phyloP scores from a whole-genome alignment of 2,329 filamentous ascomycete genomes.

The Beauveria varroae region DNA sequence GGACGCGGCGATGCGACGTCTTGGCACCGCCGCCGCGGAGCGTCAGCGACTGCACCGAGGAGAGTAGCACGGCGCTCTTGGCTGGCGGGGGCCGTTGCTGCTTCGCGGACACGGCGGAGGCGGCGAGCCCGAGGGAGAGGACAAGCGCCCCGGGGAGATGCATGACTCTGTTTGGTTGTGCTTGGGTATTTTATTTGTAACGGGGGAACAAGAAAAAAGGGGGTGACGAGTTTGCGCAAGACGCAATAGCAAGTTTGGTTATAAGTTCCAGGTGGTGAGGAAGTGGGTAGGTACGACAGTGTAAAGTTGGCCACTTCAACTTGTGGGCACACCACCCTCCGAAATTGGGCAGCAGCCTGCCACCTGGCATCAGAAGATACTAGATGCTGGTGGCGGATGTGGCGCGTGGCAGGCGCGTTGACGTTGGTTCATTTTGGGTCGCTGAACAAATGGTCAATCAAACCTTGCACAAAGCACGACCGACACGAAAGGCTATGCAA shows the following conservation, averaged over 20 bases:
- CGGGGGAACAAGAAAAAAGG: background rate
- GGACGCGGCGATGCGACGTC: conserved; percentile 69
- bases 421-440: too few relatives aligned
- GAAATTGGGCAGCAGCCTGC: too few relatives aligned
- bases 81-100: conserved; percentile 19
- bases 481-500: too few relatives aligned
- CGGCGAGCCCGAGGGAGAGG: conserved; percentile 18
- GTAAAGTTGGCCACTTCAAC: too few relatives aligned
- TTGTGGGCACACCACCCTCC: too few relatives aligned
- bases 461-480: too few relatives aligned
- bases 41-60: conserved; percentile 67
- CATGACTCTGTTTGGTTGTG: conserved; percentile 18
- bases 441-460: too few relatives aligned
- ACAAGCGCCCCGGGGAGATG: conserved; percentile 18
- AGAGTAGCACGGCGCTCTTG: conserved; percentile 49
- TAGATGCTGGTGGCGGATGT: too few relatives aligned
- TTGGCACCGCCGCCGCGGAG: conserved; percentile 55
- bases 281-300: background rate
- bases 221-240: background rate
- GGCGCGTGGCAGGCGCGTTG: too few relatives aligned
- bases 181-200: background rate
- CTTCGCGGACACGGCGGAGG: conserved; percentile 19
- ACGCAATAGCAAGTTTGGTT: background rate
- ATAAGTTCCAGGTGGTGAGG: background rate
- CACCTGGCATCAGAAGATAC: too few relatives aligned